These are phyloP conservation scores for Hirsutella thompsonii DNA, from an alignment of 2,329 filamentous ascomycete species.

Conservation along the genomic window DNA sequence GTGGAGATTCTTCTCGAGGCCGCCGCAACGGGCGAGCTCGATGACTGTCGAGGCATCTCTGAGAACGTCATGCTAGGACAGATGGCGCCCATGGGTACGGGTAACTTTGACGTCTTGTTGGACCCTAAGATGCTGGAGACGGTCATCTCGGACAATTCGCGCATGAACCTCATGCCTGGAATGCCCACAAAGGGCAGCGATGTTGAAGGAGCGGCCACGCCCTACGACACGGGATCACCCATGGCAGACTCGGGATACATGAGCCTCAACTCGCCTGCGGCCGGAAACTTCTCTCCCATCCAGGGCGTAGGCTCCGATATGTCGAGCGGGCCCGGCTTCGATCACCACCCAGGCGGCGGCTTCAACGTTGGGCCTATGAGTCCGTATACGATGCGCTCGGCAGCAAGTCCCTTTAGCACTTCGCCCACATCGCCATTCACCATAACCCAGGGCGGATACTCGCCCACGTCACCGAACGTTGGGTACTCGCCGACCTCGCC, in stretches of 20 bases:
- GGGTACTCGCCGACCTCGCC: slow-evolving; percentile 69
- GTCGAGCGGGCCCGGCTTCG: slow-evolving; percentile 51
- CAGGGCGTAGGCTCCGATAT: slow-evolving; percentile 61
- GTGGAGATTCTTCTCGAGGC: slow-evolving; percentile 97
- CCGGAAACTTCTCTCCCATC: slow-evolving; percentile 64
- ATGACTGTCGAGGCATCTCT: slow-evolving; percentile 95
- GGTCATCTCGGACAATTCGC: slow-evolving; percentile 83
- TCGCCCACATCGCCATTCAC: slow-evolving; percentile 55
- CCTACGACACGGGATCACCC: slow-evolving; percentile 81
- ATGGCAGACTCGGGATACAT: slow-evolving; percentile 59
- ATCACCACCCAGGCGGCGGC: slow-evolving; percentile 41
- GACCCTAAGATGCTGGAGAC: slow-evolving; percentile 95
- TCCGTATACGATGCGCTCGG: slow-evolving; percentile 47
- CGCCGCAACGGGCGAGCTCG: slow-evolving; percentile 84
- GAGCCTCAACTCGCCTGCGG: slow-evolving; percentile 48
- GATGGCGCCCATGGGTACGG: slow-evolving; percentile 92
- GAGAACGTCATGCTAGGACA: slow-evolving; percentile 99
- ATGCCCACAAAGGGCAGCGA: slow-evolving; percentile 65
- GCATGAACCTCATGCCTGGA: slow-evolving; percentile 69
- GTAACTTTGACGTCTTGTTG: slow-evolving; percentile 85
- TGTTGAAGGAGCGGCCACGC: slow-evolving; percentile 76
- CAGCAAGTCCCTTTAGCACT: slow-evolving; percentile 65
- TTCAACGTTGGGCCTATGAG: slow-evolving; percentile 41
- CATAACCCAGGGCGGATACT: slow-evolving; percentile 48
- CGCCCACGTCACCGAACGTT: slow-evolving; percentile 62